Conservation (phyloP, 129 eudicot species). For the Tagetes erecta region DNA sequence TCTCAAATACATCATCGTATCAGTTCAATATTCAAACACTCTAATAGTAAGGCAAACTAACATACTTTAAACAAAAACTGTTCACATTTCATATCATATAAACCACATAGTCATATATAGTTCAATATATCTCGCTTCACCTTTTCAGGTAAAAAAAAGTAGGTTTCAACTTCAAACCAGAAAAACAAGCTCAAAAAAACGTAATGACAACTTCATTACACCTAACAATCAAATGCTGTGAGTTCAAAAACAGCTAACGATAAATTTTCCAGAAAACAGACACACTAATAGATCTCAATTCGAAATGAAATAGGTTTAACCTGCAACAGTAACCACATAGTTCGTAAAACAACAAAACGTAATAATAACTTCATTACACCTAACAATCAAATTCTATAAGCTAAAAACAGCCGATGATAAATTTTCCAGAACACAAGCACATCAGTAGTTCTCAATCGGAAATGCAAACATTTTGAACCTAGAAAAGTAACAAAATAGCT, state of each 20-base stretch:
- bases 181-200: too few relatives aligned
- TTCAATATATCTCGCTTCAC: background rate
- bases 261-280: too few relatives aligned
- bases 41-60: background rate
- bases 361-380: background rate
- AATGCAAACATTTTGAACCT: slow-evolving; percentile 20
- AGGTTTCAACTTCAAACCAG: too few relatives aligned
- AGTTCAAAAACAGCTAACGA: too few relatives aligned
- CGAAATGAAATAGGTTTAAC: too few relatives aligned
- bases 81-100: background rate
- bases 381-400: slow-evolving; percentile 11
- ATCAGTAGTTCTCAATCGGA: background rate
- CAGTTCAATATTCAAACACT: background rate
- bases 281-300: too few relatives aligned
- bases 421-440: background rate
- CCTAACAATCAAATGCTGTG: too few relatives aligned
- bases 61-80: too few relatives aligned
- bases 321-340: too few relatives aligned
- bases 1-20: background rate
- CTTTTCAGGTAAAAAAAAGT: background rate
- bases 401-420: background rate
- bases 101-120: slow-evolving; percentile 5
- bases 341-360: background rate
- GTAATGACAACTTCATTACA: too few relatives aligned
- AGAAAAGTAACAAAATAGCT: background rate